Evolutionary conservation across 2,329 filamentous ascomycete genomes (phyloP), one percentile per base, ranked within the genome.

Genomic region (Aspergillus versicolor): DNA sequence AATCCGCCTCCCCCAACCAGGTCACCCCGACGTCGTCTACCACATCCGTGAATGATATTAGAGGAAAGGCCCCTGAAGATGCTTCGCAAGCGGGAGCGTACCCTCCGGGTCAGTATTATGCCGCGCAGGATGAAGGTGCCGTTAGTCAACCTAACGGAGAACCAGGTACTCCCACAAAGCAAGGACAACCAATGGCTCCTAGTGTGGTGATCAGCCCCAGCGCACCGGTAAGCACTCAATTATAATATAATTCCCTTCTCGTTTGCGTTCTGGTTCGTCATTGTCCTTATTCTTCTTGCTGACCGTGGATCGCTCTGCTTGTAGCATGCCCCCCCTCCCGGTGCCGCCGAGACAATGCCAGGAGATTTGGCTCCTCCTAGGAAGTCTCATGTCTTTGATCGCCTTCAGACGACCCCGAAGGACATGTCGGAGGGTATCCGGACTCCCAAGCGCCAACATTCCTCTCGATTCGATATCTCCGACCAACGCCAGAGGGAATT

Each of bases 391-490:
- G 86, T 95, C 68, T 95, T 92, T 75, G 91, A 95, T 73, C 86
- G 91, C 60, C 84, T 97, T 60, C 92, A 97, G 73, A 89, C 93
- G 58, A 96, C 92, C 2, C 95, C 95, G 51, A 96, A 96, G 75
- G 94, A 99, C 77, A 90, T 96, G 60, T 92, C 94, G 37, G 94
- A 97, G 75, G 94, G 94, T 40, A 88, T 97, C 61, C 86, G 93
- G 70, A 97, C 94, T 5, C 94, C 94, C 24, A 96, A 96, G 79
- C 87, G 94, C 72, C 94, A 99, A 77, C 92, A 97, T 72, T 97
- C 94, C 37, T 99, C 94, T 45, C 87, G 94, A 61, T 99, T 99
- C 74, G 93, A 99, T 74, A 95, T 99, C 63, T 99, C 94, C 3
- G 91, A 95, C 61, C 92, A 97, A 71, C 82, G 84, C 60, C 84